phyloP scores from a whole-genome alignment of 1,139 yeast species.

The Petasospora fabianii region DNA sequence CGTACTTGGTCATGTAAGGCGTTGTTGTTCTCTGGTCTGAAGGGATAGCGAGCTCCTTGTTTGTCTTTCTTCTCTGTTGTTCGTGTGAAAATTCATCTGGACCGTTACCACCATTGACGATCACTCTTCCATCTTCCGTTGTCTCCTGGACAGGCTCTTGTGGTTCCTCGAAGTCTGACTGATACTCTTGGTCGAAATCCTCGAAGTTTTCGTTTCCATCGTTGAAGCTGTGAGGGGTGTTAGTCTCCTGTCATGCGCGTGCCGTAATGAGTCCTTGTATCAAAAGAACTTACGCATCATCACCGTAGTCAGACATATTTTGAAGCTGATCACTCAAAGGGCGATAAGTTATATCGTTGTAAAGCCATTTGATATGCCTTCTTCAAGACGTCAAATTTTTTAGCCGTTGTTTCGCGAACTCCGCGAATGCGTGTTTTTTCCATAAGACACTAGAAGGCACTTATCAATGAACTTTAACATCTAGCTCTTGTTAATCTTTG shows the following conservation, averaged over 20 bases:
- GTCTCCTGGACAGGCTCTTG: slow-evolving; percentile 51
- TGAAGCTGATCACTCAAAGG: neutral
- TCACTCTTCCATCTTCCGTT: slow-evolving; percentile 71
- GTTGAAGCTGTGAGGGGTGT: slow-evolving; percentile 45
- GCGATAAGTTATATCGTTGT: neutral
- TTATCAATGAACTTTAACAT: no score
- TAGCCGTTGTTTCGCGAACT: neutral
- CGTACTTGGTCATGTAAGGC: slow-evolving; percentile 98
- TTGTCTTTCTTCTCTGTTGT: slow-evolving; percentile 57
- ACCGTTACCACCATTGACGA: slow-evolving; percentile 65
- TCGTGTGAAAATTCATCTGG: slow-evolving; percentile 48
- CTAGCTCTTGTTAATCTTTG: no score
- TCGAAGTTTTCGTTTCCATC: slow-evolving; percentile 79
- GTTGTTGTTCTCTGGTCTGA: slow-evolving; percentile 88
- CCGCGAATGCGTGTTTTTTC: neutral
- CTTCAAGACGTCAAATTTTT: neutral
- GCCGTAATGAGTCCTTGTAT: neutral
- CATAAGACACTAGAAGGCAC: no score
- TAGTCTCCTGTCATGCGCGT: neutral
- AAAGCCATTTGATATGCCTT: neutral
- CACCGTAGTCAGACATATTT: slow-evolving; percentile 49
- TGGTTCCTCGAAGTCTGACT: slow-evolving; percentile 59
- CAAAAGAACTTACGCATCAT: slow-evolving; percentile 36
- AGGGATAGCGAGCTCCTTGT: slow-evolving; percentile 82
- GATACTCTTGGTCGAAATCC: slow-evolving; percentile 77